Evolutionary conservation across 2,329 filamentous ascomycete genomes (phyloP), one percentile per base, ranked within the genome.

Genomic region (Mycocentrospora acerina): DNA sequence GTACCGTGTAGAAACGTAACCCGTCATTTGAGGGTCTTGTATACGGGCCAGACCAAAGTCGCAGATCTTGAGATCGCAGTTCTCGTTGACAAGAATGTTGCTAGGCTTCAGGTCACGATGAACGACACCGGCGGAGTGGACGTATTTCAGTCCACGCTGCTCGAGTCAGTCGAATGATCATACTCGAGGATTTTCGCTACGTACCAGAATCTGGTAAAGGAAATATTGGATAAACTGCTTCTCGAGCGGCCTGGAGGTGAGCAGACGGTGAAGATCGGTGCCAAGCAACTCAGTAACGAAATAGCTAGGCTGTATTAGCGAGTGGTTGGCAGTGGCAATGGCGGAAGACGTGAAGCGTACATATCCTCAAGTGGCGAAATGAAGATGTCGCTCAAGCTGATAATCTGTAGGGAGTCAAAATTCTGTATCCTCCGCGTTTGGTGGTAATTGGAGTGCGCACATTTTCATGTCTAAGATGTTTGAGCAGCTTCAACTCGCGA

Each of bases 201-300:
- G 61, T 74, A 96, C 91, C 77, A 97, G 81, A 62, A 98, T 98
- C 73, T 98, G 93, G 72, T 98, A 98, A 45, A 98, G 81, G 70
- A 98, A 98, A 75, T 98, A 98, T 75, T 98, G 93, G 62, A 98
- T 97, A 71, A 98, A 98, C 71, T 98, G 93, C 75, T 95, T 97
- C 79, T 98, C 93, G 36, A 98, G 82, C 16, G 93, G 93, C 66
- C 93, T 80, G 32, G 93, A 97, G 34, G 91, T 97, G 57, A 98
- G 81, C 48, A 98, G 81, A 53, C 93, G 85, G 74, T 98, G 93
- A 51, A 98, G 79, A 71, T 98, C 93, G 62, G 93, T 98, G 42
- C 93, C 93, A 50, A 98, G 81, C 42, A 98, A 83, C 72, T 98
- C 93, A 60, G 93, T 98, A 63, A 98, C 93, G 66, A 96, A 95